Evolutionary conservation across 306 rosid species (phyloP).

Genomic region (Echinosophora koreensis): DNA sequence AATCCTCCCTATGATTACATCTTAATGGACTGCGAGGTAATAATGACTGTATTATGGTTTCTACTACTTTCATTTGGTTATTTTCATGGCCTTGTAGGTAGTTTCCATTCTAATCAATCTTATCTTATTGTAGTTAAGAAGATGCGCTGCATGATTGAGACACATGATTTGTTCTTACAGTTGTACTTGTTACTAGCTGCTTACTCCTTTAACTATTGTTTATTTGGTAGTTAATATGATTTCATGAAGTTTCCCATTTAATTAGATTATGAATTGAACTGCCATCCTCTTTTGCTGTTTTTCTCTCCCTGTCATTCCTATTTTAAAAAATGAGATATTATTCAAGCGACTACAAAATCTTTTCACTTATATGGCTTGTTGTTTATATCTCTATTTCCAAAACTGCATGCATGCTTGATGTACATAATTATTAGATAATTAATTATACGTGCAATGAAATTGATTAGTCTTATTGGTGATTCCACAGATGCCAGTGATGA

Average conservation of each 20-base stretch:
- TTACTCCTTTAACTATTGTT: not conserved
- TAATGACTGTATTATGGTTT: constrained; percentile 9
- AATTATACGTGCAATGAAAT: not conserved
- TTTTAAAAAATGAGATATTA: not conserved
- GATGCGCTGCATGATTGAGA: not conserved
- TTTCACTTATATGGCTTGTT: not conserved
- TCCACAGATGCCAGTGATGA: constrained; percentile 70
- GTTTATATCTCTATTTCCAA: not conserved
- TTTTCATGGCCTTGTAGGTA: not conserved
- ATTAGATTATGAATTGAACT: not conserved
- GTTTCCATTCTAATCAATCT: not conserved
- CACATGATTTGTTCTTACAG: not conserved
- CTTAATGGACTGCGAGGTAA: constrained; percentile 83
- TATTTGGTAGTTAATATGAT: not conserved
- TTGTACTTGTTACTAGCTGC: not conserved
- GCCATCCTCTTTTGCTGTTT: too few species aligned
- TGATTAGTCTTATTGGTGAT: not conserved
- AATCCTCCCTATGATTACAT: constrained; percentile 66
- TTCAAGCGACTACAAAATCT: not conserved
- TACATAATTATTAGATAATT: not conserved
- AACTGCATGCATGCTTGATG: not conserved
- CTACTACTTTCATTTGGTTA: not conserved
- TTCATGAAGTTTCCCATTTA: not conserved
- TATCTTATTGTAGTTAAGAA: not conserved
- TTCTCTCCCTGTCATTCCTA: not conserved